These are phyloP conservation scores for Sanghuangporus sanghuang DNA, from an alignment of 1,284 basidiomycete species.

Conservation along the genomic window DNA sequence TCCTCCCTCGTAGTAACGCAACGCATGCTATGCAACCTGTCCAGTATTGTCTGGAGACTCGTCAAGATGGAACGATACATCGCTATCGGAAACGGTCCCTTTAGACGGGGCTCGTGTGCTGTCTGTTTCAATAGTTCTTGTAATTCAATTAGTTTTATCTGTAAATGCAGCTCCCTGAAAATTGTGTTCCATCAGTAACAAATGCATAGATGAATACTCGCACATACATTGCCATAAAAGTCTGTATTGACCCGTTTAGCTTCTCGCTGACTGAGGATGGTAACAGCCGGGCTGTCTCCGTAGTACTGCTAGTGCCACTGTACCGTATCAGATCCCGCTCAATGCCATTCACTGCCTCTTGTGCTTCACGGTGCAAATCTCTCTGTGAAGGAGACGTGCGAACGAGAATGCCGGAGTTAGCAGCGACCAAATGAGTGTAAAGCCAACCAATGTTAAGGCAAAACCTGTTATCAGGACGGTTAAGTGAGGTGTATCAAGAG, in stretches of 20 bases:
- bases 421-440: slow-evolving; percentile 74
- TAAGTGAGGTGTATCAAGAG: neutral
- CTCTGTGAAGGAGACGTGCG: slow-evolving; percentile 16
- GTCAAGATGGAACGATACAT: slow-evolving; percentile 84
- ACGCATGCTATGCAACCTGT: slow-evolving; percentile 90
- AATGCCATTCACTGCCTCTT: slow-evolving; percentile 19
- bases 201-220: slow-evolving; percentile 9
- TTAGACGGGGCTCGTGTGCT: slow-evolving; percentile 89
- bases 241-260: slow-evolving; percentile 62
- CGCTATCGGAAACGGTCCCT: slow-evolving; percentile 83
- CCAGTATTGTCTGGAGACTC: slow-evolving; percentile 84
- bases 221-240: slow-evolving; percentile 84
- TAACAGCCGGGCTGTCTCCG: slow-evolving; percentile 35
- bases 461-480: slow-evolving; percentile 44
- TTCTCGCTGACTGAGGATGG: slow-evolving; percentile 33
- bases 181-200: neutral
- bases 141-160: slow-evolving; percentile 83
- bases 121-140: slow-evolving; percentile 82
- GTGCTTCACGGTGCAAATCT: slow-evolving; percentile 26
- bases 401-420: slow-evolving; percentile 46
- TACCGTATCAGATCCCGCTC: slow-evolving; percentile 10
- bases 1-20: slow-evolving; percentile 92
- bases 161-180: slow-evolving; percentile 87
- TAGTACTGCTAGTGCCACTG: slow-evolving; percentile 17
- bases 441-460: slow-evolving; percentile 82